phyloP scores from a whole-genome alignment of 768 basidiomycete genomes.

The Antrodiella citrinella region DNA sequence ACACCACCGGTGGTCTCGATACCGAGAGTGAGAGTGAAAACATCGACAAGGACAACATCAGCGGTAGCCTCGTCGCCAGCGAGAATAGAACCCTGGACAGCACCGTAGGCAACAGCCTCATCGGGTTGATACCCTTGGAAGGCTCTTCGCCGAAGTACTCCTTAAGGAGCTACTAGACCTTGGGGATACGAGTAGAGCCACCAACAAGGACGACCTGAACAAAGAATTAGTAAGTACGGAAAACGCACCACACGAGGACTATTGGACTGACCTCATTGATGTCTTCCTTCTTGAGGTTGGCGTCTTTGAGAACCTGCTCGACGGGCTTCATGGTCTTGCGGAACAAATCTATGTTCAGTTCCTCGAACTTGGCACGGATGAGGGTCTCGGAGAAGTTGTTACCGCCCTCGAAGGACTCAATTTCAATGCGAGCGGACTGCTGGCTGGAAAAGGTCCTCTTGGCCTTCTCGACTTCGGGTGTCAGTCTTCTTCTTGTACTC shows the following conservation, averaged over 20 bases:
- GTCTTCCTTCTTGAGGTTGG: constrained; percentile 96
- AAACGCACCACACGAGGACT: neutral
- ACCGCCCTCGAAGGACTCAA: constrained; percentile 92
- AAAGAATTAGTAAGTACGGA: neutral
- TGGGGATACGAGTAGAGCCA: constrained; percentile 98
- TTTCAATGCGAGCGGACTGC: constrained; percentile 87
- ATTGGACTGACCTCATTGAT: constrained; percentile 63
- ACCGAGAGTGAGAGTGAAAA: constrained; percentile 94
- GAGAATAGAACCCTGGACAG: constrained; percentile 97
- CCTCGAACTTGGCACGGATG: constrained; percentile 97
- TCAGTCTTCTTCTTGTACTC: constrained; percentile 62
- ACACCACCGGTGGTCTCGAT: constrained; percentile 99
- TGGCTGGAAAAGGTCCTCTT: constrained; percentile 79
- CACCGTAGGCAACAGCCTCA: constrained; percentile 98
- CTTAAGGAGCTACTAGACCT: constrained; percentile 96
- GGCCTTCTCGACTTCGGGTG: constrained; percentile 56
- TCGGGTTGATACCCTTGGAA: constrained; percentile 99
- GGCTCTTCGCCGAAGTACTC: constrained; percentile 98
- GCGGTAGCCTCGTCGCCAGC: constrained; percentile 87
- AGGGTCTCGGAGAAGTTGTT: constrained; percentile 97
- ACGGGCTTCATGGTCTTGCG: constrained; percentile 99
- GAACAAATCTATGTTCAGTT: constrained; percentile 98
- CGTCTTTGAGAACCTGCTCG: constrained; percentile 97
- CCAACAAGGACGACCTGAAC: constrained; percentile 79
- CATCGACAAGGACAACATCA: constrained; percentile 92